These are phyloP conservation scores for Lepidium didymum DNA, from an alignment of 345 rosid species.

Conservation along the genomic window DNA sequence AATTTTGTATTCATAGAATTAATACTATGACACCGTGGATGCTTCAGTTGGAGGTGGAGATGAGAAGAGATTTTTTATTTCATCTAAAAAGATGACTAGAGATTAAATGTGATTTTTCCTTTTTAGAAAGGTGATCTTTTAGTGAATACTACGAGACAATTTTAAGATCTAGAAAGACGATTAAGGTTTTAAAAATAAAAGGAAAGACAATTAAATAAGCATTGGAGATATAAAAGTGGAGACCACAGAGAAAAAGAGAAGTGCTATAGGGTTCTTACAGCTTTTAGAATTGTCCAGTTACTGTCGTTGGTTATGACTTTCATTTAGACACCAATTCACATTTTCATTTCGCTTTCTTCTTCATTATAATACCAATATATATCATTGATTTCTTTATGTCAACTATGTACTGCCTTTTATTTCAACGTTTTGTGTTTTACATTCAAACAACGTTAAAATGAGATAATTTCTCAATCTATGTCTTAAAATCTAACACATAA, in stretches of 20 bases:
- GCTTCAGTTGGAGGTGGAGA: too few species aligned
- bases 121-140: too few species aligned
- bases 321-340: not conserved
- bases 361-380: not conserved
- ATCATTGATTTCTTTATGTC: not conserved
- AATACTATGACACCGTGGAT: too few species aligned
- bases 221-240: constrained; percentile 1
- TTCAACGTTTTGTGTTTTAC: too few species aligned
- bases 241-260: constrained; percentile 26
- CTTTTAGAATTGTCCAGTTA: constrained; percentile 17
- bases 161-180: not conserved
- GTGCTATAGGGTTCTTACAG: constrained; percentile 11
- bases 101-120: not conserved
- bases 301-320: constrained; percentile 26
- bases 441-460: too few species aligned
- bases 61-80: too few species aligned
- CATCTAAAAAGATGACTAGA: not conserved
- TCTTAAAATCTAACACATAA: too few species aligned
- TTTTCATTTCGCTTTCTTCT: not conserved
- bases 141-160: not conserved
- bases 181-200: not conserved
- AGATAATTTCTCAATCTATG: too few species aligned
- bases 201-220: not conserved
- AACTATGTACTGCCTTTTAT: too few species aligned
- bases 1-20: too few species aligned